Base-by-base conservation (phyloP, 202 grass and related monocot genomes). In the Panicum hallii region DNA sequence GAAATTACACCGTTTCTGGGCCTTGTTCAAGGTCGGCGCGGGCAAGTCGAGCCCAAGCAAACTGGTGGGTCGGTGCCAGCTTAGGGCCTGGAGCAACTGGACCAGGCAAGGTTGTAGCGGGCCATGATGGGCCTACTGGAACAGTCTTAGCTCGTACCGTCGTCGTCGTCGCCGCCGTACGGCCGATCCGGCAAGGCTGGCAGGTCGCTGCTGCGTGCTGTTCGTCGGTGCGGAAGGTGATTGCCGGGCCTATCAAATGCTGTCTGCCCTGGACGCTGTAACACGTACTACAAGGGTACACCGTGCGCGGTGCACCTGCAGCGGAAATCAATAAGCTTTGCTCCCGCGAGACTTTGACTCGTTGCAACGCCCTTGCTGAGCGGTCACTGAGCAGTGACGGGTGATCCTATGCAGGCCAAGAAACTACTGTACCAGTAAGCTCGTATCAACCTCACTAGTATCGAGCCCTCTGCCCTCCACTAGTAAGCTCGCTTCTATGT, bases 161-260 rank as follows among this genome's bases (percentile, higher is more conserved):
- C 65, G 28, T 26, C 50, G n/a, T 20, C 19, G 3, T 50, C 56
- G 34, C 15, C 19, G 0, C 38, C 47, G 69, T 61, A 52, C 70
- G n/a, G 65, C 32, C 48, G 77, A 46, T 42, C 60, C 15, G 58
- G 68, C 62, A 58, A 32, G 43, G 2, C 88, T 28, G 88, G 47
- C 88, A 67, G 57, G 40, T 78, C 38, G 66, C 69, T 28, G 80
- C 56, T 86, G 64, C 22, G 70, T 72, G 45, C 45, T 72, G 45
- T 71, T 14, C 9, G 53, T 56, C 77, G 43, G 61, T 69, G 44
- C 2, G 22, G 72, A 9, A 65, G 36, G 17, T 46, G 63, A 66
- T 64, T 55, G 34, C 75, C 20, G 50, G 22, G 20, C 19, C 52
- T 14, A 3, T 58, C 61, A 45, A 26, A 28, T 12, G 57, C 43